Evolutionary conservation across 345 rosid genomes (phyloP), one percentile per base, ranked within the genome.

Genomic region (Chamaenerion angustifolium): DNA sequence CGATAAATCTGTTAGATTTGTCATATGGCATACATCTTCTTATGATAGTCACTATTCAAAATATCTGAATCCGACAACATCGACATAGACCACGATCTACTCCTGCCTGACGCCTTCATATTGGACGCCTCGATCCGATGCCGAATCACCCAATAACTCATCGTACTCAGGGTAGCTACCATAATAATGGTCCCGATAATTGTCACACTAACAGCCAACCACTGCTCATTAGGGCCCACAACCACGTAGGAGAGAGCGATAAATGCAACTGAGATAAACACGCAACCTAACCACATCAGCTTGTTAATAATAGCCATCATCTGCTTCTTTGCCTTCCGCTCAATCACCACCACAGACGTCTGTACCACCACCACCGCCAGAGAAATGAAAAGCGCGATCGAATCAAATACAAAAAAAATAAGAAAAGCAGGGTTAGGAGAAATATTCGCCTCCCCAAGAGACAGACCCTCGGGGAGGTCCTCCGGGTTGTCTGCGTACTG

Each of bases 331-430:
- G 60, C 53, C 17, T 42, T 57, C n/a, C 53, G 48, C 53, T 57
- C 60, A 7, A 48, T 48, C 45, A 41, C 52, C 12, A 57, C 60
- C 45, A 57, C 45, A 3, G 60, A 47, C 4, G 46, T 57, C 46
- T 57, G 60, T 8, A 57, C 60, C 46, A 57, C 60, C 54, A 57
- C 60, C 12, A 57, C 60, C 8, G 60, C 60, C 40, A 57, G 40
- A 43, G 60, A 57, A 11, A 48, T 49, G 19, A 57, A 57, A 11
- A 57, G 41, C 16, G 60, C 60, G 10, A 57, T 18, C 40, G 60
- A 48, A 18, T 57, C 52, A 25, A 48, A 41, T 6, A 57, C 15
- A 40, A 57, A 57, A 53, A 57, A 57, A 18, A 57, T 11, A 16
- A 37, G 40, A 40, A 57, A 57, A 1, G 60, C 31, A 8, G 60